Percentiles rank a stretch among this genome's conserved stretches.
phyloP scores from a whole-genome alignment of 2,329 filamentous ascomycete genomes.

The Dothideomycetes sp. region DNA sequence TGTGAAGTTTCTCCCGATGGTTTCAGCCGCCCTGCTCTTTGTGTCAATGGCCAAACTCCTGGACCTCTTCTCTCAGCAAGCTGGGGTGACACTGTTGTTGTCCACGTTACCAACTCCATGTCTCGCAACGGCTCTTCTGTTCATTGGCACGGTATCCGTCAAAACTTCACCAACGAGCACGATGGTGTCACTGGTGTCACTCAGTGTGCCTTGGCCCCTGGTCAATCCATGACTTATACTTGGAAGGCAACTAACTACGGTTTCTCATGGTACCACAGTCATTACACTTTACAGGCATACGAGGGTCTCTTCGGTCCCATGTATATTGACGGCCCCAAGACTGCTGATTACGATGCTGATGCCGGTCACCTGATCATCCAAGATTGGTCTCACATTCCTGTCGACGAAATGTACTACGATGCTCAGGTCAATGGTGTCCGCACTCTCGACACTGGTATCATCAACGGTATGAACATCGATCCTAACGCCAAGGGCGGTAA shows the following conservation, averaged over 20 bases:
- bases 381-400: conserved; percentile 30
- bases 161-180: conserved; percentile 44
- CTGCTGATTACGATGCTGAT: conserved; percentile 32
- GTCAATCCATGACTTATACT: conserved; percentile 25
- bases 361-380: conserved; percentile 28
- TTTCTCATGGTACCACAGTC: conserved; percentile 34
- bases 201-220: conserved; percentile 33
- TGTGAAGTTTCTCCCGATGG: conserved; percentile 9
- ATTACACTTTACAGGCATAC: conserved; percentile 34
- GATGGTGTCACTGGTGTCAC: conserved; percentile 42
- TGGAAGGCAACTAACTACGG: conserved; percentile 34
- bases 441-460: conserved; percentile 34
- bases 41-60: conserved; percentile 10
- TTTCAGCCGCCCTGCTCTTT: conserved; percentile 7
- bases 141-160: conserved; percentile 41
- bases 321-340: conserved; percentile 33
- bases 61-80: conserved; percentile 8
- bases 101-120: conserved; percentile 27
- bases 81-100: conserved; percentile 29
- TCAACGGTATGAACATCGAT: conserved; percentile 37
- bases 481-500: conserved; percentile 17
- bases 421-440: conserved; percentile 23
- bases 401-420: conserved; percentile 28
- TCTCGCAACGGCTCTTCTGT: conserved; percentile 36
- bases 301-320: conserved; percentile 33